Conservation (phyloP, 2,329 filamentous ascomycete species). For the Tympanopsis confertula region DNA sequence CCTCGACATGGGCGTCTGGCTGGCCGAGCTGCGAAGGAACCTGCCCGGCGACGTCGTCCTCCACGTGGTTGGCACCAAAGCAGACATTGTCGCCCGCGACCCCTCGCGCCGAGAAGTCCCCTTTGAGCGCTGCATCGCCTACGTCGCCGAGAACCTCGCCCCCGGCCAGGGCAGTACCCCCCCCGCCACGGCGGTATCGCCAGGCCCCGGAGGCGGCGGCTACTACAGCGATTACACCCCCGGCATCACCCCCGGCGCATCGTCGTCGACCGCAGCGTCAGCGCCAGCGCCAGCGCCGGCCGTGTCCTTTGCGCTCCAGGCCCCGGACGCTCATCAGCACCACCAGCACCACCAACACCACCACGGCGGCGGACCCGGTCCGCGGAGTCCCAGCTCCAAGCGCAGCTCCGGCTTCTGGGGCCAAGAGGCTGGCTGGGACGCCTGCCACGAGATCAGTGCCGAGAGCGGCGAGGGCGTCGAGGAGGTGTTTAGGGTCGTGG, state of each 20-base stretch:
- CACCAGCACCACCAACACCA: constrained; percentile 5
- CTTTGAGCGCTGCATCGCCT: constrained; percentile 90
- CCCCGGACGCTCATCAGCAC: background rate
- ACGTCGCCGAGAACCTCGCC: constrained; percentile 82
- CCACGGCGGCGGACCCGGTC: constrained; percentile 26
- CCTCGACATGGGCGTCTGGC: constrained; percentile 83
- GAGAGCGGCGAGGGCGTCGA: constrained; percentile 93
- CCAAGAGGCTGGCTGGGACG: constrained; percentile 89
- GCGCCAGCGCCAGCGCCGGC: constrained; percentile 13
- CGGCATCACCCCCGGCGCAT: constrained; percentile 5
- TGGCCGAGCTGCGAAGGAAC: constrained; percentile 72
- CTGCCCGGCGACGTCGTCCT: constrained; percentile 69
- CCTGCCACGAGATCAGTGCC: constrained; percentile 90
- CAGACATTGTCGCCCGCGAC: constrained; percentile 79
- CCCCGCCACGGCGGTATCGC: constrained; percentile 45
- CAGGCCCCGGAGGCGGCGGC: constrained; percentile 10
- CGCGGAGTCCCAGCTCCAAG: constrained; percentile 49
- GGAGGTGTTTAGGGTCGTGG: constrained; percentile 74
- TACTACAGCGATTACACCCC: constrained; percentile 2
- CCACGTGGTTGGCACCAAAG: constrained; percentile 90
- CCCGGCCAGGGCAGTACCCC: constrained; percentile 58
- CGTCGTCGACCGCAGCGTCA: constrained; percentile 22
- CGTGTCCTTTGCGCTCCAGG: background rate
- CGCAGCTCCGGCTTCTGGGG: constrained; percentile 74
- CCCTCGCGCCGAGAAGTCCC: constrained; percentile 71